phyloP scores from a whole-genome alignment of 192 early-diverging fungal species.

The Lobosporangium transversale region DNA sequence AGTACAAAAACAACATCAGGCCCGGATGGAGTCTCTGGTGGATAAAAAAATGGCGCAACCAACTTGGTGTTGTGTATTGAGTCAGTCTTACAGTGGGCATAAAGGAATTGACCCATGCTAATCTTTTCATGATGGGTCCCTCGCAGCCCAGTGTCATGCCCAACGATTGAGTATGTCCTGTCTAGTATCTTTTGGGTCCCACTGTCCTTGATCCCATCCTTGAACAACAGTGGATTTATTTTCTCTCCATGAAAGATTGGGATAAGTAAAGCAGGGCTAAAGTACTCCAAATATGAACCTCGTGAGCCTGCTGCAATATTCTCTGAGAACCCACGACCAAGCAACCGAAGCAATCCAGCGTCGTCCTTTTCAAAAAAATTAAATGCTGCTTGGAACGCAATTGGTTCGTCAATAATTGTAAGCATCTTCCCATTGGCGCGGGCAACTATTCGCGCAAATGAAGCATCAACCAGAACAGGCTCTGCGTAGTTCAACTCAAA shows the following conservation, averaged over 20 bases:
- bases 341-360: neutral
- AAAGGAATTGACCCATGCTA: neutral
- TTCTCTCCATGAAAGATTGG: neutral
- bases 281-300: slow-evolving; percentile 1
- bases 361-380: slow-evolving; percentile 1
- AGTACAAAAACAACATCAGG: slow-evolving; percentile 3
- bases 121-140: neutral
- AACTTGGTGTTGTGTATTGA: neutral
- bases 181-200: neutral
- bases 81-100: neutral
- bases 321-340: neutral
- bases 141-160: neutral
- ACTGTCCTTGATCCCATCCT: neutral
- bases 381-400: neutral
- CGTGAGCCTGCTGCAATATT: neutral
- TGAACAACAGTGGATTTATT: neutral
- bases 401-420: slow-evolving; percentile 1
- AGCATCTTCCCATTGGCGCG: neutral
- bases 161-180: neutral
- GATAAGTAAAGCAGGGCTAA: neutral
- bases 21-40: neutral
- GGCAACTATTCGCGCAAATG: neutral
- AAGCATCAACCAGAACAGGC: neutral
- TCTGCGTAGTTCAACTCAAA: neutral
- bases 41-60: neutral